A percentile compares a stretch with the other conserved stretches of the same genome.
These are phyloP conservation scores for Cryptococcus hybrid DNA, from an alignment of 1,284 basidiomycete species.

Conservation along the genomic window DNA sequence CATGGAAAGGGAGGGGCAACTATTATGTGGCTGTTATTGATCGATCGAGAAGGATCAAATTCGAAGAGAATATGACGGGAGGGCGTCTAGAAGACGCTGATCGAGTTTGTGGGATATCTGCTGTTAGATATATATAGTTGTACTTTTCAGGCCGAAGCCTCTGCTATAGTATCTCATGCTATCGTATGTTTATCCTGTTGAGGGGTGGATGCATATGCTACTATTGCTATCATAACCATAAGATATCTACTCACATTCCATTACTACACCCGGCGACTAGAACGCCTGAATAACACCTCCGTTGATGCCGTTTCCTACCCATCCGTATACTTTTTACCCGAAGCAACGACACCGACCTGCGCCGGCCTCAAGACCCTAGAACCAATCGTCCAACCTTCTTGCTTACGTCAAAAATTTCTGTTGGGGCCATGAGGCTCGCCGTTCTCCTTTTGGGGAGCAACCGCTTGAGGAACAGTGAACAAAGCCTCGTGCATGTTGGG, in stretches of 20 bases:
- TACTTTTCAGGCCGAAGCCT: no score
- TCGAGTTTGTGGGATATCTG: no score
- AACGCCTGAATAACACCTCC: background rate
- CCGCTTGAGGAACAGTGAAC: slow-evolving; percentile 74
- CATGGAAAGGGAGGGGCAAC: slow-evolving; percentile 45
- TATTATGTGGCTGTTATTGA: slow-evolving; percentile 45
- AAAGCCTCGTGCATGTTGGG: slow-evolving; percentile 94
- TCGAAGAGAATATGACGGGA: slow-evolving; percentile 27
- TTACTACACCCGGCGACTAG: no score
- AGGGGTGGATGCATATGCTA: background rate
- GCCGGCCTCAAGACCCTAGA: slow-evolving; percentile 88
- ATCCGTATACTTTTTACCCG: slow-evolving; percentile 28
- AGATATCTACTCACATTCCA: background rate
- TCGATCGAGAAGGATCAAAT: slow-evolving; percentile 30
- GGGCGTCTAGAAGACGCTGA: background rate
- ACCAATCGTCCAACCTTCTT: slow-evolving; percentile 89
- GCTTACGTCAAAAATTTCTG: slow-evolving; percentile 86
- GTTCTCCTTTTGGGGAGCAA: slow-evolving; percentile 64
- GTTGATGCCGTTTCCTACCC: background rate
- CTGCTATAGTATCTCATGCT: background rate
- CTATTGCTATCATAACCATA: background rate
- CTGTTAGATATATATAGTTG: no score
- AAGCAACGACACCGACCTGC: slow-evolving; percentile 86
- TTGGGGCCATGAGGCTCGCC: slow-evolving; percentile 59
- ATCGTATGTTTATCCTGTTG: background rate